Evolutionary conservation across 140 eudicot genomes (phyloP).

Genomic region (Flaveria floridana): DNA sequence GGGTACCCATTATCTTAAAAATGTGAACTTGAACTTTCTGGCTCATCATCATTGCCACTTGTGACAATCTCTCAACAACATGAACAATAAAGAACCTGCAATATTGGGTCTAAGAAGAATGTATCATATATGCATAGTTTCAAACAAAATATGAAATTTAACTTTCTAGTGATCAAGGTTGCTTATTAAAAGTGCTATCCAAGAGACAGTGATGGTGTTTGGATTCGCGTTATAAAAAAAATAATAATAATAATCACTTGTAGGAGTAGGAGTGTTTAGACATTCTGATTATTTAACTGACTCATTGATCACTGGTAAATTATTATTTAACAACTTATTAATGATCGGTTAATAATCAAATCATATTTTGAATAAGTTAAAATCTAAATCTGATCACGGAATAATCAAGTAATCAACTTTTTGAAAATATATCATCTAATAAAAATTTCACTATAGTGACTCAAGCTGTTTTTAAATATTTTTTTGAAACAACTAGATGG

Average conservation of each 20-base stretch:
- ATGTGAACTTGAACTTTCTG: conserved; percentile 50
- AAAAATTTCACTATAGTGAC: background rate
- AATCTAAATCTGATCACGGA: conserved; percentile 5
- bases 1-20: conserved; percentile 65
- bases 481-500: no score
- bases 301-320: no score
- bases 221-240: background rate
- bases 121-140: background rate
- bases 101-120: background rate
- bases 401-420: background rate
- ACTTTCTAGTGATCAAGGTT: background rate
- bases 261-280: background rate
- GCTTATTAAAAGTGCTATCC: background rate
- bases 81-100: conserved; percentile 26
- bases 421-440: background rate
- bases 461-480: background rate
- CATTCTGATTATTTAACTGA: background rate
- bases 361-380: background rate
- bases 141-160: conserved; percentile 3
- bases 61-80: conserved; percentile 30
- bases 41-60: conserved; percentile 59
- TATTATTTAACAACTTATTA: no score
- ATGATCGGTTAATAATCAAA: background rate
- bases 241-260: background rate
- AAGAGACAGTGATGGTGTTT: background rate